Conservation (phyloP, 495 filamentous ascomycete species). For the Xeromyces bisporus region DNA sequence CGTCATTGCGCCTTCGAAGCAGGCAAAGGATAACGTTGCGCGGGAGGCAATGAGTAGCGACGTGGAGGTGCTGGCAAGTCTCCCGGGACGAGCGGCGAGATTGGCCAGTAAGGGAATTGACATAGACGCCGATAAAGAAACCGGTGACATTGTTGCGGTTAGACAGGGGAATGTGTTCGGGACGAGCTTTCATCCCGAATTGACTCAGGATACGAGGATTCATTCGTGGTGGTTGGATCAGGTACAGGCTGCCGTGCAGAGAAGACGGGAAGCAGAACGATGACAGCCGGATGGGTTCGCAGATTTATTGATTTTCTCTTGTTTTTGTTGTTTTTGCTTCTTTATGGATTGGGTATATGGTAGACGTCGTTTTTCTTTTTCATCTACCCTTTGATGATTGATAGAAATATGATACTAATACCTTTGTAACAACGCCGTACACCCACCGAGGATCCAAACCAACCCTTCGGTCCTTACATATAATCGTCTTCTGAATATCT, state of each 20-base stretch:
- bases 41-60: slow-evolving; percentile 26
- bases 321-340: background rate
- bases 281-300: too few relatives aligned
- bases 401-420: slow-evolving; percentile 9
- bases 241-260: slow-evolving; percentile 32
- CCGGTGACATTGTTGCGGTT: slow-evolving; percentile 80
- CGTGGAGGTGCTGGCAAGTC: slow-evolving; percentile 33
- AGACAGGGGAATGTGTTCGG: slow-evolving; percentile 88
- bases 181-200: slow-evolving; percentile 91
- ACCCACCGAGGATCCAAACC: slow-evolving; percentile 9
- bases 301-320: too few relatives aligned
- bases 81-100: slow-evolving; percentile 29
- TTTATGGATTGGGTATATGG: background rate
- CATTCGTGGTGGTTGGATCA: slow-evolving; percentile 86
- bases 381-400: slow-evolving; percentile 1
- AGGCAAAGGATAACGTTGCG: slow-evolving; percentile 24
- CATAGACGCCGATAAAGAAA: slow-evolving; percentile 26
- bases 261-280: slow-evolving; percentile 13
- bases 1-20: slow-evolving; percentile 47
- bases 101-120: slow-evolving; percentile 23
- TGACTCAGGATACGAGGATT: slow-evolving; percentile 78
- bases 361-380: background rate
- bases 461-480: slow-evolving; percentile 28
- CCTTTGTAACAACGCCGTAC: slow-evolving; percentile 21
- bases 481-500: slow-evolving; percentile 40